These are phyloP conservation scores for Glarea lozoyensis DNA, from an alignment of 495 filamentous ascomycete species.

Conservation along the genomic window DNA sequence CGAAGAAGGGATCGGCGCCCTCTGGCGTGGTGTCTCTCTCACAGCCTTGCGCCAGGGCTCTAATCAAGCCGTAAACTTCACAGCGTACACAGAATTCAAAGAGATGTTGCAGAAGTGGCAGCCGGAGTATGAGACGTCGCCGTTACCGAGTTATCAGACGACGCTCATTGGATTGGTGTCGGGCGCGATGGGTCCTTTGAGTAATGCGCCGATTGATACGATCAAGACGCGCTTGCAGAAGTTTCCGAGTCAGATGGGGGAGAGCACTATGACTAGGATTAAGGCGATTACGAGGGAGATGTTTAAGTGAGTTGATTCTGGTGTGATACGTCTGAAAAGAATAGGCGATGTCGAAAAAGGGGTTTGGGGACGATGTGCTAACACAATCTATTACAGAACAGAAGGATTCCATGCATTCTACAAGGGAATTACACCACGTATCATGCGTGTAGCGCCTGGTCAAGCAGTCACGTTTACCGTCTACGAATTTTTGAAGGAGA, in stretches of 20 bases:
- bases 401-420: slow-evolving; percentile 94
- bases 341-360: neutral
- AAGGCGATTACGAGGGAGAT: slow-evolving; percentile 74
- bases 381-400: slow-evolving; percentile 36
- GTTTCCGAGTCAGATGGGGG: slow-evolving; percentile 71
- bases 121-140: slow-evolving; percentile 44
- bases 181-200: slow-evolving; percentile 90
- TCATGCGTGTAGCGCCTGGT: slow-evolving; percentile 95
- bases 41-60: slow-evolving; percentile 86
- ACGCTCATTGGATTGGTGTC: slow-evolving; percentile 82
- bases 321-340: neutral
- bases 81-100: slow-evolving; percentile 93
- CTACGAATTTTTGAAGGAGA: slow-evolving; percentile 82
- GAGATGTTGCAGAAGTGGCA: slow-evolving; percentile 60
- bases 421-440: slow-evolving; percentile 95
- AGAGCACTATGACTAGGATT: slow-evolving; percentile 71
- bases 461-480: slow-evolving; percentile 98
- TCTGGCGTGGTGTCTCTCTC: slow-evolving; percentile 89
- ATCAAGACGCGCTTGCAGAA: slow-evolving; percentile 97
- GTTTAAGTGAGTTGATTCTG: slow-evolving; percentile 59
- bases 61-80: slow-evolving; percentile 99
- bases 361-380: neutral
- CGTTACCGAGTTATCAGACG: slow-evolving; percentile 82
- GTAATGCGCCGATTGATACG: slow-evolving; percentile 96
- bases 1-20: slow-evolving; percentile 78